Evolutionary conservation across 345 rosid genomes (phyloP).

Genomic region (Laguncularia racemosa): DNA sequence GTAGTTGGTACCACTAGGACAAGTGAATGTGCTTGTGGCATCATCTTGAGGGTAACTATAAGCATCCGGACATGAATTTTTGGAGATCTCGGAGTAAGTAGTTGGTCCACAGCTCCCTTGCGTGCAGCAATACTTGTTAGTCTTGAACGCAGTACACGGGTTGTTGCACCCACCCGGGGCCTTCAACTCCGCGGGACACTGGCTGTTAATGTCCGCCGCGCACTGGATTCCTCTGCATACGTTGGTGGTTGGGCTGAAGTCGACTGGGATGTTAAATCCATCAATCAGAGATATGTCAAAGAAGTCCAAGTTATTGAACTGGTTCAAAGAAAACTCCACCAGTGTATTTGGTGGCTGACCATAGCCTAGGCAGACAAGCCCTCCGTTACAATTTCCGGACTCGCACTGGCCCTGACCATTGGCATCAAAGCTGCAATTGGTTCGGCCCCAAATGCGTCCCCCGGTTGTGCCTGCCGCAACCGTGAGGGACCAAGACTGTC

Average conservation of each 20-base stretch:
- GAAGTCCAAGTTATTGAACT: no score
- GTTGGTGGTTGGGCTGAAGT: conserved; percentile 9
- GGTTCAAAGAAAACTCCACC: no score
- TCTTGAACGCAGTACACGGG: conserved; percentile 19
- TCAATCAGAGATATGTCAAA: no score
- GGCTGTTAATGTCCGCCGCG: conserved; percentile 5
- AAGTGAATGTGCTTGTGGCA: conserved; percentile 13
- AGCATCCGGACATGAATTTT: conserved; percentile 9
- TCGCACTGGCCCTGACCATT: no score
- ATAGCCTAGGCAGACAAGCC: no score
- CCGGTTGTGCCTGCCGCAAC: no score
- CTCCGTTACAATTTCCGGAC: no score
- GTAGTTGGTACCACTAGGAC: conserved; percentile 16
- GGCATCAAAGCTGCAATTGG: no score
- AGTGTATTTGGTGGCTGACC: no score
- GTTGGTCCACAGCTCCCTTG: conserved; percentile 7
- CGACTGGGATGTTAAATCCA: conserved; percentile 14
- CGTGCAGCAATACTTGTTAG: conserved; percentile 13
- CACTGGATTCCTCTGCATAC: conserved; percentile 8
- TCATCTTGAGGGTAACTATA: no score
- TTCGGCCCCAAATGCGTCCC: no score
- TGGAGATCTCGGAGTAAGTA: conserved; percentile 2
- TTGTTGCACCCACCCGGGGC: conserved; percentile 16
- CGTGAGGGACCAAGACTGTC: background rate
- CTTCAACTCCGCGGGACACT: conserved; percentile 10